Conservation (phyloP, 2,329 filamentous ascomycete species). For the Thermoascus crustaceus region DNA sequence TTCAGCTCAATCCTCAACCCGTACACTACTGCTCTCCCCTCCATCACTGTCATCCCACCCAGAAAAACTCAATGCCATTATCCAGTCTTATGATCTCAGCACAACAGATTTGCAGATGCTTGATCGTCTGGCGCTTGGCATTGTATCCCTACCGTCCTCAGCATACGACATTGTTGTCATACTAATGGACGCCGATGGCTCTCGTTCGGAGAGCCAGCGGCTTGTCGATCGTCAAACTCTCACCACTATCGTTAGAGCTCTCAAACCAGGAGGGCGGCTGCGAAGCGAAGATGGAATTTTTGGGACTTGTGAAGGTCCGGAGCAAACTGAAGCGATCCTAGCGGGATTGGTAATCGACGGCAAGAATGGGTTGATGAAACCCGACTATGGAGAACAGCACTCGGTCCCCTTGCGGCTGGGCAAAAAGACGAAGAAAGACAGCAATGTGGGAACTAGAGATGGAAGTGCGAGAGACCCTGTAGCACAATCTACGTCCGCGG, state of each 20-base stretch:
- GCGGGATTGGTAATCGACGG: conserved; percentile 62
- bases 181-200: conserved; percentile 67
- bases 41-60: conserved; percentile 83
- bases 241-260: conserved; percentile 57
- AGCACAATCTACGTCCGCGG: conserved; percentile 13
- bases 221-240: conserved; percentile 63
- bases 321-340: conserved; percentile 71
- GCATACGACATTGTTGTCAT: conserved; percentile 82
- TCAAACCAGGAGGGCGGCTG: conserved; percentile 58
- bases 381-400: conserved; percentile 49
- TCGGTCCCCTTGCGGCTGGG: conserved; percentile 58
- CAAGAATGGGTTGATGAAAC: conserved; percentile 63
- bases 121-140: conserved; percentile 75
- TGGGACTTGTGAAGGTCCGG: conserved; percentile 34
- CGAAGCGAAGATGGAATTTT: conserved; percentile 59
- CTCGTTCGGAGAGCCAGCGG: conserved; percentile 52
- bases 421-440: conserved; percentile 48
- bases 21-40: conserved; percentile 79
- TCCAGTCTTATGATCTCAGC: conserved; percentile 64
- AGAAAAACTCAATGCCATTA: conserved; percentile 62
- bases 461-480: conserved; percentile 12
- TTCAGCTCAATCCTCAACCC: too few relatives aligned
- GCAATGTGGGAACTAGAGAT: neutral
- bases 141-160: conserved; percentile 65
- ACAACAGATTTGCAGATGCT: conserved; percentile 94